Percentiles rank a stretch among this genome's conserved stretches.
These are phyloP conservation scores for Aspergillus quadrilineatus DNA, from an alignment of 2,329 filamentous ascomycete genomes.

Conservation along the genomic window DNA sequence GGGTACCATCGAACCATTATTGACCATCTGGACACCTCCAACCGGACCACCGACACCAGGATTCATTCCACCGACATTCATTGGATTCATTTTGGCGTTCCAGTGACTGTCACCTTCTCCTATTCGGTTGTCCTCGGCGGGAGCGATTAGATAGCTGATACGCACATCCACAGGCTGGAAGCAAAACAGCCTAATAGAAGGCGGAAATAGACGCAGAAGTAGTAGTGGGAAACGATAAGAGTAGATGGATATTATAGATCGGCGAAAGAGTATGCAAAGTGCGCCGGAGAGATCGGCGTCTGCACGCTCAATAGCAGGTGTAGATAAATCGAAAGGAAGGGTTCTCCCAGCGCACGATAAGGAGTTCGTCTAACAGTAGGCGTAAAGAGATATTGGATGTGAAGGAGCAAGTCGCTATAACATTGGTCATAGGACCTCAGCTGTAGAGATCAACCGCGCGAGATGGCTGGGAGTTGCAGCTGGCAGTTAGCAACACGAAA, in stretches of 20 bases:
- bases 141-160: slow-evolving; percentile 25
- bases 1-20: slow-evolving; percentile 49
- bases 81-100: slow-evolving; percentile 52
- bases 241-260: slow-evolving; percentile 3
- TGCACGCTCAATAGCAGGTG: slow-evolving; percentile 18
- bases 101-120: slow-evolving; percentile 38
- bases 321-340: slow-evolving; percentile 12
- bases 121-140: slow-evolving; percentile 26
- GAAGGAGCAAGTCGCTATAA: slow-evolving; percentile 13
- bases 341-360: slow-evolving; percentile 12
- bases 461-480: slow-evolving; percentile 17
- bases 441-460: slow-evolving; percentile 20
- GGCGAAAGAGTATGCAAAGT: slow-evolving; percentile 7
- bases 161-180: slow-evolving; percentile 36
- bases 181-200: slow-evolving; percentile 23
- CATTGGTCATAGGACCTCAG: slow-evolving; percentile 16
- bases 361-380: neutral
- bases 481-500: slow-evolving; percentile 22
- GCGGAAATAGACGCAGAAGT: slow-evolving; percentile 29
- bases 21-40: slow-evolving; percentile 58
- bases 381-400: slow-evolving; percentile 2
- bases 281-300: slow-evolving; percentile 7
- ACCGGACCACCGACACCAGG: slow-evolving; percentile 56
- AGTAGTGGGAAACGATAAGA: slow-evolving; percentile 18
- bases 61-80: slow-evolving; percentile 59